Conservation (phyloP, 148 eudicot genomes). For the Limonium bicolor region DNA sequence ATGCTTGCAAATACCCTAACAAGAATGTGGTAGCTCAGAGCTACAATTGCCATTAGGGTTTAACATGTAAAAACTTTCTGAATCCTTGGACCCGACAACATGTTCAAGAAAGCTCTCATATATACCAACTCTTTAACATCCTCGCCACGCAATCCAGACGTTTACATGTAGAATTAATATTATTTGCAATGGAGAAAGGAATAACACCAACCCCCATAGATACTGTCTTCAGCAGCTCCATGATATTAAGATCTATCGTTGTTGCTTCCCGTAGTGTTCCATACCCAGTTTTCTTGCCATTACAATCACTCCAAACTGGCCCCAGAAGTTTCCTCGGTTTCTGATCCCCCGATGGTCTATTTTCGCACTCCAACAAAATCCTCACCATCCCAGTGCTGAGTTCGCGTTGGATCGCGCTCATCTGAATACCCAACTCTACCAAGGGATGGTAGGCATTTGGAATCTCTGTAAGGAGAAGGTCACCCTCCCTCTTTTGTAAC, state of each 20-base stretch:
- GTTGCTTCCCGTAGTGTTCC: constrained; percentile 13
- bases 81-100: constrained; percentile 11
- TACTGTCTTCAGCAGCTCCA: constrained; percentile 18
- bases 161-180: no score
- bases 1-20: no score
- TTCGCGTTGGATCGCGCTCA: constrained; percentile 10
- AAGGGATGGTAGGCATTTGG: constrained; percentile 15
- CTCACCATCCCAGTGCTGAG: constrained; percentile 15
- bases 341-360: constrained; percentile 4
- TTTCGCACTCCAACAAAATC: constrained; percentile 22
- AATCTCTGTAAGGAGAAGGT: constrained; percentile 14
- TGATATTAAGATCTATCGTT: constrained; percentile 11
- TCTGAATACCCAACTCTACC: constrained; percentile 17
- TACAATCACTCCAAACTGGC: constrained; percentile 16
- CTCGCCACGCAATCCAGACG: not conserved
- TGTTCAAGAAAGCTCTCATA: constrained; percentile 13
- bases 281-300: constrained; percentile 16
- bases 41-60: constrained; percentile 13
- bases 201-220: constrained; percentile 16
- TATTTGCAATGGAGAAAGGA: no score
- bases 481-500: constrained; percentile 15
- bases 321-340: constrained; percentile 6
- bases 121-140: constrained; percentile 11
- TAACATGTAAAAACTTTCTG: constrained; percentile 17
- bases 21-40: constrained; percentile 17